These are phyloP conservation scores for Jasminum sambac DNA, from an alignment of 257 asterid genomes.

Conservation along the genomic window DNA sequence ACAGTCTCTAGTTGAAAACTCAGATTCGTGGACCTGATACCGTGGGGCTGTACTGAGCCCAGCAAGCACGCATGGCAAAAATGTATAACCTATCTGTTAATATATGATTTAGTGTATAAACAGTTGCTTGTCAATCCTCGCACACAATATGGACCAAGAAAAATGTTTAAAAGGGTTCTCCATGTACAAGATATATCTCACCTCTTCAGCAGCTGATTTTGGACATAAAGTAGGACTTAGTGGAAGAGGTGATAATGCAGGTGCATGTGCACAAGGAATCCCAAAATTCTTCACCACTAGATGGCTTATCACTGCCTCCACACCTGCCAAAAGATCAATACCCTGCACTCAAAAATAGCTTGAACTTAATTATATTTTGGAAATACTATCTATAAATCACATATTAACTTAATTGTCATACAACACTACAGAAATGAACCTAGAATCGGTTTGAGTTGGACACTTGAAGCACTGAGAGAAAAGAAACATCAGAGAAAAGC, in stretches of 20 bases:
- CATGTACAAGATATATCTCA: constrained; percentile 13
- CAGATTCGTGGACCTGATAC: constrained; percentile 42
- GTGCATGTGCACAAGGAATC: constrained; percentile 94
- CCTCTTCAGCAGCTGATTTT: constrained; percentile 96
- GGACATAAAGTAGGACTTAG: constrained; percentile 56
- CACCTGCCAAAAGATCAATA: constrained; percentile 82
- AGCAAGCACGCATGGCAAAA: constrained; percentile 98
- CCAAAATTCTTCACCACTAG: constrained; percentile 69
- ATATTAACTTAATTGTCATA: neutral
- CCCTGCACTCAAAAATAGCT: constrained; percentile 48
- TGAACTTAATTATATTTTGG: constrained; percentile 7
- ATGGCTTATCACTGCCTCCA: constrained; percentile 93
- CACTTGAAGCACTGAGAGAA: neutral
- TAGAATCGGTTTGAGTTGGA: neutral
- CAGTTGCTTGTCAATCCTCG: neutral
- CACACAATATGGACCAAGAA: neutral
- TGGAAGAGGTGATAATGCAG: constrained; percentile 68
- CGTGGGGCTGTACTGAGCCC: constrained; percentile 88
- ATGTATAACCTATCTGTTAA: constrained; percentile 78
- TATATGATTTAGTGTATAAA: neutral
- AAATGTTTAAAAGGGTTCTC: neutral
- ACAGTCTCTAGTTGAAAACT: constrained; percentile 35
- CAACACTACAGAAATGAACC: constrained; percentile 2
- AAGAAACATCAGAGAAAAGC: neutral
- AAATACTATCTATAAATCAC: neutral